Evolutionary conservation across 345 rosid species (phyloP).

Genomic region (Sisymbrium irio): DNA sequence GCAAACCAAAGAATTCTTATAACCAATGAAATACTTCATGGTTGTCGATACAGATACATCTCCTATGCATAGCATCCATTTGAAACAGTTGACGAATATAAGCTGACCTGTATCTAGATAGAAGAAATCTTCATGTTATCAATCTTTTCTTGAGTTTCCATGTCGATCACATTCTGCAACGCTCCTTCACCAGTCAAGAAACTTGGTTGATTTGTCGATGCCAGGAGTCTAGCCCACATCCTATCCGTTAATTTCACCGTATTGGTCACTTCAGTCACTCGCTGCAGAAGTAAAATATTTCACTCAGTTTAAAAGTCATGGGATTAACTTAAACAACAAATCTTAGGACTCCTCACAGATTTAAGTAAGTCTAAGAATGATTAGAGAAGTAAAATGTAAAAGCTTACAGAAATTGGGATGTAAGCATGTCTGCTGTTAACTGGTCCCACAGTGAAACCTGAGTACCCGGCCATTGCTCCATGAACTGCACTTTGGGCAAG

Average conservation of each 20-base stretch:
- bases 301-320: slow-evolving; percentile 4
- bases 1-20: slow-evolving; percentile 23
- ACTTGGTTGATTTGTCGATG: slow-evolving; percentile 92
- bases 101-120: slow-evolving; percentile 32
- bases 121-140: slow-evolving; percentile 44
- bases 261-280: slow-evolving; percentile 69
- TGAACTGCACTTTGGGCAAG: slow-evolving; percentile 96
- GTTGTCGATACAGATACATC: background rate
- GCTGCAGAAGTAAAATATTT: slow-evolving; percentile 50
- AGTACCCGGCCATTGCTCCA: slow-evolving; percentile 98
- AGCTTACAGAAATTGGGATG: slow-evolving; percentile 77
- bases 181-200: slow-evolving; percentile 51
- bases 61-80: background rate
- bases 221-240: slow-evolving; percentile 97
- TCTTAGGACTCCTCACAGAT: background rate
- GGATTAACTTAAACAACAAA: background rate
- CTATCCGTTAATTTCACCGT: slow-evolving; percentile 84
- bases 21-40: background rate
- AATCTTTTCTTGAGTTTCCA: slow-evolving; percentile 36
- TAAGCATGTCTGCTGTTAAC: slow-evolving; percentile 90
- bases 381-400: background rate
- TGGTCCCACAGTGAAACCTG: slow-evolving; percentile 96
- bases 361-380: background rate
- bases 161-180: slow-evolving; percentile 35
- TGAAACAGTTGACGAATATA: slow-evolving; percentile 6